phyloP scores from a whole-genome alignment of 495 filamentous ascomycete genomes.

The Cenococcum geophilum region DNA sequence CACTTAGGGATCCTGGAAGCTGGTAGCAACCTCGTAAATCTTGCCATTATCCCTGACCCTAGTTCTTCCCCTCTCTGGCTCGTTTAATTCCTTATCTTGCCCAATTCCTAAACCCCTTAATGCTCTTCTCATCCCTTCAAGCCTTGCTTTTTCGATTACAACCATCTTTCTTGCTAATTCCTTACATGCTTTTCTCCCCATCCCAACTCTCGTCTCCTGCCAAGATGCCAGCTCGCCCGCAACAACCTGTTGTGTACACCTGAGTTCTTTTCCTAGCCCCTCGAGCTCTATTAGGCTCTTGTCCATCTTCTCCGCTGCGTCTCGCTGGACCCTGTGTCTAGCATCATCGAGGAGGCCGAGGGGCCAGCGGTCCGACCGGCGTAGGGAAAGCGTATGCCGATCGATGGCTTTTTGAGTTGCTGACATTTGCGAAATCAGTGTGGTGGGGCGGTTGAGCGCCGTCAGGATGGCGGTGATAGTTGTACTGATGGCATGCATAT shows the following conservation, averaged over 20 bases:
- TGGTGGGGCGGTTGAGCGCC: constrained; percentile 74
- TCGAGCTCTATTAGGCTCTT: constrained; percentile 59
- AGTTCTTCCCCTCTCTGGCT: too few relatives aligned
- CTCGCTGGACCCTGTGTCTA: constrained; percentile 68
- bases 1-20: too few relatives aligned
- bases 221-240: constrained; percentile 88
- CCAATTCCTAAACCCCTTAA: constrained; percentile 45
- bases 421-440: constrained; percentile 65
- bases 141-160: constrained; percentile 66
- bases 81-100: background rate
- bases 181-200: constrained; percentile 66
- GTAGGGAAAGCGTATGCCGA: constrained; percentile 65
- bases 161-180: constrained; percentile 73
- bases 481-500: constrained; percentile 66
- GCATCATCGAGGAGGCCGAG: constrained; percentile 84
- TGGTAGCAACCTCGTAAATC: too few relatives aligned
- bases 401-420: constrained; percentile 59
- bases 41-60: too few relatives aligned
- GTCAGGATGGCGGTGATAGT: constrained; percentile 73
- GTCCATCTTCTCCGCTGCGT: constrained; percentile 67
- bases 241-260: constrained; percentile 89
- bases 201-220: constrained; percentile 77
- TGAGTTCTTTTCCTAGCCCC: constrained; percentile 65
- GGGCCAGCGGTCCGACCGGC: constrained; percentile 69
- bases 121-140: constrained; percentile 76